phyloP scores from a whole-genome alignment of 2,329 filamentous ascomycete genomes.

The Colletotrichum sp. region DNA sequence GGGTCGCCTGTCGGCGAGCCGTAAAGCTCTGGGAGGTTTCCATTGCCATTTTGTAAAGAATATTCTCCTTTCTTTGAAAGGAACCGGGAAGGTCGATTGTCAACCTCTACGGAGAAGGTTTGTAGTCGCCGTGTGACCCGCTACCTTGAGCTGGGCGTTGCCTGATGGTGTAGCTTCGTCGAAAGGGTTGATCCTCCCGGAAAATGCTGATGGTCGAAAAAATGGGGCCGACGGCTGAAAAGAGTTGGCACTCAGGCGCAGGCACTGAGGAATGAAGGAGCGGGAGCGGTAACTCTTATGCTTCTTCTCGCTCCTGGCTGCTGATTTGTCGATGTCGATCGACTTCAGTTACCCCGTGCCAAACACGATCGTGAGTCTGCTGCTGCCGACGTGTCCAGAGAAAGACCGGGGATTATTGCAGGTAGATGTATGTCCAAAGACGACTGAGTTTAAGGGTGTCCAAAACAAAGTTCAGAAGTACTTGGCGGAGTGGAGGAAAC shows the following conservation, averaged over 20 bases:
- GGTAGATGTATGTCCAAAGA: not conserved
- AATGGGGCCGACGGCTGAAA: conserved; percentile 20
- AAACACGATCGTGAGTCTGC: not conserved
- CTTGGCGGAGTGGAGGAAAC: not conserved
- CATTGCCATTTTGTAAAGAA: conserved; percentile 10
- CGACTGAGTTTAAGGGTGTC: not conserved
- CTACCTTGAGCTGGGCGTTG: not conserved
- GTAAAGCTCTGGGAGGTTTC: conserved; percentile 64
- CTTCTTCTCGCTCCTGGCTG: not conserved
- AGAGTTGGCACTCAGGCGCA: not conserved
- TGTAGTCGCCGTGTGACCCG: not conserved
- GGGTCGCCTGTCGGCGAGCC: conserved; percentile 72
- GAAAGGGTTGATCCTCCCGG: not conserved
- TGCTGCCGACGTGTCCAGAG: not conserved
- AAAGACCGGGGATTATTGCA: not conserved
- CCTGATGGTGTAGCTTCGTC: not conserved
- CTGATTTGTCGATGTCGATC: not conserved
- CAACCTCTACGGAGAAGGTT: conserved; percentile 4
- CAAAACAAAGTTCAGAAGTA: not conserved
- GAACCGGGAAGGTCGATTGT: not conserved
- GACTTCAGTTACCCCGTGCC: not conserved
- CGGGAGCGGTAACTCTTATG: not conserved
- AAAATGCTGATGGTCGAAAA: conserved; percentile 4
- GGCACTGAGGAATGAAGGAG: conserved; percentile 3
- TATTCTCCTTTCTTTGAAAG: not conserved